Base-by-base conservation (phyloP, 192 early-diverging fungal genomes). In the Obelidium mucronatum region DNA sequence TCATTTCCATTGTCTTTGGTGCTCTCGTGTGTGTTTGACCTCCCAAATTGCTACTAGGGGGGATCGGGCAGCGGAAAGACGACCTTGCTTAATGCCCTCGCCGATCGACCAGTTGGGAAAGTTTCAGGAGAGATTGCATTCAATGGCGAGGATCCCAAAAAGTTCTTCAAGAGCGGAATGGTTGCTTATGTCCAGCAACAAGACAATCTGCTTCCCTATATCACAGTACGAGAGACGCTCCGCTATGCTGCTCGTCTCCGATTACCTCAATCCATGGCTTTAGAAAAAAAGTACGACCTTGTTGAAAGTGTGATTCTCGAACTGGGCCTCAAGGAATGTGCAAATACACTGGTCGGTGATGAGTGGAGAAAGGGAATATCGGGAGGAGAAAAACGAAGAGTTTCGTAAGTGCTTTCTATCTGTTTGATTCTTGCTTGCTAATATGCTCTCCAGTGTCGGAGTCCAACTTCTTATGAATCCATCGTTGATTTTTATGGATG, bases 371-470 rank as follows among this genome's bases (percentile, higher is more conserved):
- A 84, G 63, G 85, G 82, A 26, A 93, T 96, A 60, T 92, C 91
- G 35, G 90, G 95, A 3, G 94, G 94, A 65, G 94, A 97, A 80
- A 93, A 93, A 81, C 92, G 95, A 78, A 90, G 94, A 42, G 84
- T 97, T 33, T 93, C 92, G 8, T 78, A 71, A 68, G 63, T 69
- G 5, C 40, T 24, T 36, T 26, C 19, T 31, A 22, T 44, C 1
- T 40, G n/a, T 19, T 39, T 42, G 28, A 6, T 28, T 36, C 3
- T 15, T 62, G 30, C 26, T 22, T 44, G 11, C 17, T 19, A 15
- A 17, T 0, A 35, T 37, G 30, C 62, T 91, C 88, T 53, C 84
- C 81, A 92, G 93, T 42, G 94, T 97, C 67, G 96, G 89, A 54
- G 84, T 92, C 44, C 94, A 97, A 79, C 86, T 97, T 36, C 89